Evolutionary conservation across 345 rosid genomes (phyloP), one percentile per base, ranked within the genome.

Genomic region (Iberis pinnata): DNA sequence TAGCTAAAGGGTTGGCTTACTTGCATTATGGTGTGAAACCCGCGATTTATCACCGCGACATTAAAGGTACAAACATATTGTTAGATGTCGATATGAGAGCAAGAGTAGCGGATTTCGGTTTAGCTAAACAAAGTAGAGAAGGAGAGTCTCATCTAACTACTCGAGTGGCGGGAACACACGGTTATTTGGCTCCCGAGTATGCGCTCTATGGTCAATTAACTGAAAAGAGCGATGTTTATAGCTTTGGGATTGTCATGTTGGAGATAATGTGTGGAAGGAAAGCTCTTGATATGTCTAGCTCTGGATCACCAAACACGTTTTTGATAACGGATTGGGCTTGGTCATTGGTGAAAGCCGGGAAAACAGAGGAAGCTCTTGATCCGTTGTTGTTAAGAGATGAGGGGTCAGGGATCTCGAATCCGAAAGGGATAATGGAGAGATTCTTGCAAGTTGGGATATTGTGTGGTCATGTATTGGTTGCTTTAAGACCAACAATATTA

Each of bases 111-210:
- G 98, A 90, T 75, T 87, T 90, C 9, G 95, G 96, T 17, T 77
- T 90, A 47, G 96, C 73, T 5, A 90, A 79, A 70, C 88, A 90
- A 63, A 82, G 84, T 49, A 69, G 78, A 53, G 96, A 90, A 76
- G 96, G 93, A 7, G 86, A 81, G 67, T 84, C 96, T 70, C 98
- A 90, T 74, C 86, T 90, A 12, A 90, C 98, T 0, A 90, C 95
- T 1, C 74, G 96, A 78, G 98, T 90, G 37, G 98, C 96, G 0
- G 98, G 98, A 31, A 90, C 98, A 27, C 96, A 81, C 40, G 96
- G 96, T 9, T 90, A 87, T 70, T 72, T 90, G 26, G 96, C 98
- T 31, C 96, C 96, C 0, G 96, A 90, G 65, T 90, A 90, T 13
- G 98, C 95, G 0, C 82, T 90, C 17, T 90, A 90, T 18, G 96